Percentiles rank a stretch among this genome's conserved stretches.
These are phyloP conservation scores for Sechiopsis laciniata DNA, from an alignment of 306 rosid genomes.

Conservation along the genomic window DNA sequence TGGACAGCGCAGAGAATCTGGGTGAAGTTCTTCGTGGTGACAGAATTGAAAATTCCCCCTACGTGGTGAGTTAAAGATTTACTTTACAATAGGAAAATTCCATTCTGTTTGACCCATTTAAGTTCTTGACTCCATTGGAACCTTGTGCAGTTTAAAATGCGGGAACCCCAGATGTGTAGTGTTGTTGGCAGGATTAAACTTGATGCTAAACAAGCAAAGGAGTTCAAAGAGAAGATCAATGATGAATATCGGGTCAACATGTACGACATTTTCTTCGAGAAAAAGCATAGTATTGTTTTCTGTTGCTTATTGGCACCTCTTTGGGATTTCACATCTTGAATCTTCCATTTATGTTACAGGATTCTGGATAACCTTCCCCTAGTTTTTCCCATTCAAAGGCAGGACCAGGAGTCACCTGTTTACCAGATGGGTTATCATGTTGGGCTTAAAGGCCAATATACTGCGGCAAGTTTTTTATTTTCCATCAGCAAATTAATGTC, in stretches of 20 bases:
- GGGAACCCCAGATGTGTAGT: constrained; percentile 81
- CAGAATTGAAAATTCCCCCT: constrained; percentile 90
- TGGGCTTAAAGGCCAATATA: constrained; percentile 78
- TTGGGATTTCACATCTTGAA: constrained; percentile 16
- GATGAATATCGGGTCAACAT: constrained; percentile 97
- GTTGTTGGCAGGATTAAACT: constrained; percentile 48
- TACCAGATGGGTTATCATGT: constrained; percentile 85
- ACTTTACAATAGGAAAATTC: background rate
- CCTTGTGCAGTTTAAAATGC: constrained; percentile 81
- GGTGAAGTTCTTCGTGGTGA: constrained; percentile 99
- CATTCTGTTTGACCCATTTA: background rate
- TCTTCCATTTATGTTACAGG: constrained; percentile 41
- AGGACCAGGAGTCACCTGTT: constrained; percentile 66
- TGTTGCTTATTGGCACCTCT: background rate
- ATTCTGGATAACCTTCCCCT: constrained; percentile 92
- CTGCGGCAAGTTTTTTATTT: constrained; percentile 48
- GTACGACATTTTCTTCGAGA: constrained; percentile 30
- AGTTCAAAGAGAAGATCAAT: constrained; percentile 81
- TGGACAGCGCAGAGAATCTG: constrained; percentile 89
- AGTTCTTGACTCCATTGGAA: constrained; percentile 7
- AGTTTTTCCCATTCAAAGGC: constrained; percentile 67
- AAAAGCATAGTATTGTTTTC: background rate
- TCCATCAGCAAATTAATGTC: constrained; percentile 21
- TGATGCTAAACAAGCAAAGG: constrained; percentile 74
- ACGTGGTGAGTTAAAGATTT: constrained; percentile 51